Evolutionary conservation across 257 asterid species (phyloP), one percentile per base, ranked within the genome.

Genomic region (Nicotiana otophora): DNA sequence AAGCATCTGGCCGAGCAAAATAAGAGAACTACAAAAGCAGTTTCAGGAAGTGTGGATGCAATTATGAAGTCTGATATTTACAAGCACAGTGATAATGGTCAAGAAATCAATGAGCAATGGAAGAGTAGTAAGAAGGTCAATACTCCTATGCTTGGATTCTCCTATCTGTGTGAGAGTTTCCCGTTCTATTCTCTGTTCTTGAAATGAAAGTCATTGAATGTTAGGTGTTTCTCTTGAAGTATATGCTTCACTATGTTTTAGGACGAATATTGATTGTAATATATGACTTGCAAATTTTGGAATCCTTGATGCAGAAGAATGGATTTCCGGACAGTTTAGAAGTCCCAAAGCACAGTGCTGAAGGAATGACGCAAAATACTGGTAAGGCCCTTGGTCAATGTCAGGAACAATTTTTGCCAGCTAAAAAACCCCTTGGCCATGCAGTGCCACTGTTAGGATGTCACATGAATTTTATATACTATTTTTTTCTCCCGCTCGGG

Each of bases 1-100:
- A 93, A 91, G 92, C 98, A 91, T 87, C 90, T 96, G 26, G 95
- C 94, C 4, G 98, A 92, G 88, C 97, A 89, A 86, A 88, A 91
- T 54, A 93, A 88, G 77, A 89, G 66, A 80, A 81, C 61, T 77
- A 82, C 88, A 9, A 82, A 46, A 81, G 51, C 78, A 76, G 65
- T 68, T 75, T 78, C 81, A 58, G 97, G 88, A 84, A 88, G 77
- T 82, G 60, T 87, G 31, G 91, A 82, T 39, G 74, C 88, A 78
- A 81, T 78, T 86, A 85, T 83, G 66, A 63, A 75, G 31, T 53
- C 87, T 78, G 87, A 83, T 87, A 64, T 84, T 83, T 67, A 63
- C 81, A 78, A 82, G 88, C 67, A 48, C 70, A 76, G 81, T 72
- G 15, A 83, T 77, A 89, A 70, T 64, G 89, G 82, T 67, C 89